Evolutionary conservation across 768 basidiomycete genomes (phyloP).

Genomic region (Amanita pallidorosea): DNA sequence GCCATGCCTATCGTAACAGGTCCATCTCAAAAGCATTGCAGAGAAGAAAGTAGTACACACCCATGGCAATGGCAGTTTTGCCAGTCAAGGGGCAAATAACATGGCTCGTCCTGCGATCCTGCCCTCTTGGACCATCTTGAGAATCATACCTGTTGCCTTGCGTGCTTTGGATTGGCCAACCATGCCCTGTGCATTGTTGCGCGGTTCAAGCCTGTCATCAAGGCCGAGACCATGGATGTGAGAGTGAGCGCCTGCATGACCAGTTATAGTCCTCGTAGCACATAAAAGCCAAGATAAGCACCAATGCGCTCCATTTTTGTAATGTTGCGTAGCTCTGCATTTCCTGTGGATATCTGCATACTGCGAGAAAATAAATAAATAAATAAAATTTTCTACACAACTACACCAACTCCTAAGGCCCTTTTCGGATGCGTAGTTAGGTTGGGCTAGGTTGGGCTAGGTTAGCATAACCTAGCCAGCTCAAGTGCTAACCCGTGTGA

Average conservation of each 20-base stretch:
- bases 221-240: constrained; percentile 95
- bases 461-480: too few species aligned
- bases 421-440: too few species aligned
- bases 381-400: too few species aligned
- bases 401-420: too few species aligned
- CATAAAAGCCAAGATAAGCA: too few species aligned
- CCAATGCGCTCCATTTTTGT: too few species aligned
- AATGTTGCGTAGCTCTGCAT: constrained; percentile 75
- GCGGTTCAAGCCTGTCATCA: constrained; percentile 85
- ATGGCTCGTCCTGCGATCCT: constrained; percentile 93
- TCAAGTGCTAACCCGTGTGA: too few species aligned
- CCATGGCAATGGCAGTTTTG: constrained; percentile 96
- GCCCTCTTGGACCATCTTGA: constrained; percentile 97
- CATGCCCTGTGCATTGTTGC: constrained; percentile 87
- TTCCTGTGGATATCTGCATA: constrained; percentile 67
- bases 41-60: constrained; percentile 29
- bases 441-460: too few species aligned
- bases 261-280: constrained; percentile 7
- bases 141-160: constrained; percentile 94
- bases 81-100: constrained; percentile 93
- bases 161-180: constrained; percentile 95
- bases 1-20: constrained; percentile 44
- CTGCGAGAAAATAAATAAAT: too few species aligned
- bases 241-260: constrained; percentile 65
- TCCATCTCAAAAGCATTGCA: neutral